Conservation (phyloP, 2,329 filamentous ascomycete genomes). For the Fusarium sp. region DNA sequence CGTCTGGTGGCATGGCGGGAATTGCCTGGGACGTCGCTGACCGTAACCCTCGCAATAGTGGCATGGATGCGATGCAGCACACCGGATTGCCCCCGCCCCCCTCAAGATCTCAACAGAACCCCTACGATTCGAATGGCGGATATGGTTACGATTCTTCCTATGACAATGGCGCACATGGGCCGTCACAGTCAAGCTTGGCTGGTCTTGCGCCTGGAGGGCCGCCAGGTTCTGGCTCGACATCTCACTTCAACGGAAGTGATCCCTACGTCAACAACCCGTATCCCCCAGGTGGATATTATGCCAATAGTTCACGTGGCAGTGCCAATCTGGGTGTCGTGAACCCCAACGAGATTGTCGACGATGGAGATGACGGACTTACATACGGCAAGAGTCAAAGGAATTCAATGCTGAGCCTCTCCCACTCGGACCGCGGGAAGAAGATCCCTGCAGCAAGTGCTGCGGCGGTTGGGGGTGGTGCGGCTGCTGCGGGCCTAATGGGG, state of each 20-base stretch:
- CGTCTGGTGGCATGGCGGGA: constrained; percentile 75
- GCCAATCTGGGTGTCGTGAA: constrained; percentile 72
- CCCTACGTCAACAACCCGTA: constrained; percentile 76
- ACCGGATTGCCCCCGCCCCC: constrained; percentile 53
- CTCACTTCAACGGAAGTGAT: constrained; percentile 48
- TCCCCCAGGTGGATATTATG: constrained; percentile 59
- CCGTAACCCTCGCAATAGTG: constrained; percentile 73
- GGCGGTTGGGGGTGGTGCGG: constrained; percentile 59
- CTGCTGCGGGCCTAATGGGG: constrained; percentile 53
- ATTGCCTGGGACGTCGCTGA: constrained; percentile 76
- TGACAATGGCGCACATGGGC: constrained; percentile 16
- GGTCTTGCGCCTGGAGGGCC: constrained; percentile 42
- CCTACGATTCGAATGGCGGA: constrained; percentile 39
- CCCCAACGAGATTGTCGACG: constrained; percentile 84
- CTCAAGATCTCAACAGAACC: constrained; percentile 48
- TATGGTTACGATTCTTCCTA: constrained; percentile 42
- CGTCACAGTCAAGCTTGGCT: constrained; percentile 56
- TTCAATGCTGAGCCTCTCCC: constrained; percentile 70
- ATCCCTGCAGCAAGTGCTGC: constrained; percentile 53
- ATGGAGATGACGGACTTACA: constrained; percentile 86
- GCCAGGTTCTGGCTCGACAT: constrained; percentile 27
- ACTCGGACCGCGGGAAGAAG: constrained; percentile 51
- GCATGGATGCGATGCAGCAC: constrained; percentile 69
- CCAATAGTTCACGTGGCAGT: constrained; percentile 56
- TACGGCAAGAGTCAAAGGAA: constrained; percentile 63